A percentile compares a stretch with the other conserved stretches of the same genome.
phyloP scores from a whole-genome alignment of 345 rosid genomes.

The Camelina neglecta region DNA sequence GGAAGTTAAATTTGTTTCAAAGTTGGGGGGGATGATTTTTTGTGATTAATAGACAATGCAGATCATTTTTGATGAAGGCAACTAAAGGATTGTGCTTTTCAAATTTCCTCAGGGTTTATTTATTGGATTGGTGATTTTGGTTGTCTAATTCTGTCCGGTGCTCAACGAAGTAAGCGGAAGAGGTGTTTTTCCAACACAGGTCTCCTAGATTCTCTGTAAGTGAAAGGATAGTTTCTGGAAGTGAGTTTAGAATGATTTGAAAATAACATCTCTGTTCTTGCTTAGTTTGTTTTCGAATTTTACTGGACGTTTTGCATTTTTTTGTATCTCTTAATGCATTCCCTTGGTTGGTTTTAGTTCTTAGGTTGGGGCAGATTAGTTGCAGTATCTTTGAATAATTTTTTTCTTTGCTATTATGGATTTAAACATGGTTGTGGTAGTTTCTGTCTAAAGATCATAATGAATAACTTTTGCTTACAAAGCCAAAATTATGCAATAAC shows the following conservation, averaged over 20 bases:
- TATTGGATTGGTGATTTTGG: slow-evolving; percentile 8
- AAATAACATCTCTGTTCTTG: not conserved
- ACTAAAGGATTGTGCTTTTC: slow-evolving; percentile 24
- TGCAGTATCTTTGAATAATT: slow-evolving; percentile 17
- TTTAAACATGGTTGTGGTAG: slow-evolving; percentile 37
- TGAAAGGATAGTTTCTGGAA: slow-evolving; percentile 5
- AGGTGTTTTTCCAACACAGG: not conserved
- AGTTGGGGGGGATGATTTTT: slow-evolving; percentile 22
- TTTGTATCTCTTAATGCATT: slow-evolving; percentile 13
- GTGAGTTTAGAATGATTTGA: slow-evolving; percentile 17
- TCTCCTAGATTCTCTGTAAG: slow-evolving; percentile 4
- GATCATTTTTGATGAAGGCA: not conserved
- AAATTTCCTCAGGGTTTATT: slow-evolving; percentile 13
- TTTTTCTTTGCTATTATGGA: slow-evolving; percentile 21
- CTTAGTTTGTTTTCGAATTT: not conserved
- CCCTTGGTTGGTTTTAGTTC: slow-evolving; percentile 17
- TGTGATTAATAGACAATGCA: slow-evolving; percentile 20
- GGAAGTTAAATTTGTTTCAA: not conserved
- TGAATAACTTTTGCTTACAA: slow-evolving; percentile 7
- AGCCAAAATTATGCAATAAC: slow-evolving; percentile 30
- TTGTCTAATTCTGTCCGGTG: slow-evolving; percentile 11
- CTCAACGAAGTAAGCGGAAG: slow-evolving; percentile 11
- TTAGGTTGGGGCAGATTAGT: slow-evolving; percentile 29
- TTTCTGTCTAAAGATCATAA: not conserved
- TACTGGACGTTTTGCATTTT: slow-evolving; percentile 11